Evolutionary conservation across 2,329 filamentous ascomycete genomes (phyloP).

Genomic region (Trichoderma guizhouense): DNA sequence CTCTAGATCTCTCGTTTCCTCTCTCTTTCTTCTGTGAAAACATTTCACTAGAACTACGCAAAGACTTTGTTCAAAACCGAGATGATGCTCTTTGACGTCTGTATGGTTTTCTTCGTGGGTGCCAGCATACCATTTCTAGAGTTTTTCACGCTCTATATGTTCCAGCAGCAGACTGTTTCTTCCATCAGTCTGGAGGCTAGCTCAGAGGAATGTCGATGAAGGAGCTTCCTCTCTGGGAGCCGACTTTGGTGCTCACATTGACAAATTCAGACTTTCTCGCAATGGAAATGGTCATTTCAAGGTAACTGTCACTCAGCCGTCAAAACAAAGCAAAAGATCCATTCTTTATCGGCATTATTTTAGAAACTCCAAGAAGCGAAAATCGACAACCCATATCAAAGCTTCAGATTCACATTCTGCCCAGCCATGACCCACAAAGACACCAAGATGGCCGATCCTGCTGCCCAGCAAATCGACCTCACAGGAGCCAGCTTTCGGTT

Average conservation of each 20-base stretch:
- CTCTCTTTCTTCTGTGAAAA: neutral
- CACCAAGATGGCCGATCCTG: slow-evolving; percentile 33
- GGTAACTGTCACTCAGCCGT: neutral
- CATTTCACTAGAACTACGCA: neutral
- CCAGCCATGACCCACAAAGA: slow-evolving; percentile 44
- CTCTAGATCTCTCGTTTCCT: neutral
- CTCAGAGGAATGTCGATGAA: slow-evolving; percentile 12
- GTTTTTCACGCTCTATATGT: neutral
- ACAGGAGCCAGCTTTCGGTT: slow-evolving; percentile 37
- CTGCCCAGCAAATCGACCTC: slow-evolving; percentile 38
- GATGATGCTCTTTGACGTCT: slow-evolving; percentile 24
- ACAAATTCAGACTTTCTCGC: slow-evolving; percentile 22
- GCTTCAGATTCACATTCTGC: slow-evolving; percentile 18
- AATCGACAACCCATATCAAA: too few relatives aligned
- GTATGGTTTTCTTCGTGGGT: slow-evolving; percentile 23
- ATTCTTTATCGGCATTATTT: neutral
- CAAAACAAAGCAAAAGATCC: neutral
- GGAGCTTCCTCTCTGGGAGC: slow-evolving; percentile 12
- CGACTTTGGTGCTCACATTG: slow-evolving; percentile 24
- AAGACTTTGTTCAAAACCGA: neutral
- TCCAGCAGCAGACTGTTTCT: slow-evolving; percentile 18
- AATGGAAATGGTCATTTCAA: neutral
- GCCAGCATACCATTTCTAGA: slow-evolving; percentile 12
- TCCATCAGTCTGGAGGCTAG: slow-evolving; percentile 20
- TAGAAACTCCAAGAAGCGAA: too few relatives aligned